Base-by-base conservation (phyloP, 2,329 filamentous ascomycete genomes). In the Exophiala alcalophila region DNA sequence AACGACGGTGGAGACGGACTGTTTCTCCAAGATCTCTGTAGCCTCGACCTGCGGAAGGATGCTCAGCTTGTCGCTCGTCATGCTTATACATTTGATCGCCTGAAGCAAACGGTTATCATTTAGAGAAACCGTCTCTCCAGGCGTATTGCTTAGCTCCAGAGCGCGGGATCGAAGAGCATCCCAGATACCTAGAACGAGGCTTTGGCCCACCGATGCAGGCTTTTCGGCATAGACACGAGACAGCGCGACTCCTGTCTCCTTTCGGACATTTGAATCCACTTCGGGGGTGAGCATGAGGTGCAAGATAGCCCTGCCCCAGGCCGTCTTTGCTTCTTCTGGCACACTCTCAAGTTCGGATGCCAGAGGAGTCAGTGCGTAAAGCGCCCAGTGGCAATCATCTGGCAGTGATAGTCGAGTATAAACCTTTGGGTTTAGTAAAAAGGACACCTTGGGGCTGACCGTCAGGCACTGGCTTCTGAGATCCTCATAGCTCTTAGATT, bases 281-380 rank as follows among this genome's bases (percentile, higher is more conserved):
- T 64, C 70, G 10, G 78, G 67, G 1, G 83, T 80, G 31, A 81
- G 81, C 31, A 91, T 77, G 11, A 86, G 69, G 61, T 85, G 94
- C n/a, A 96, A 81, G 45, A 91, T 78, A 2, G 85, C 82, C 57
- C 94, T 86, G 10, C 86, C 82, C 92, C 91, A 98, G 11, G 82
- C 79, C 39, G 78, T 65, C 48, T 74, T 74, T n/a, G 77, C 69
- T 7, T 76, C 66, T 10, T 69, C 67, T 3, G 69, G 61, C 9
- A 72, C 67, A 19, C 76, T 69, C 9, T 69, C 66, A 3, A 89
- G 62, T 12, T 72, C 69, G 11, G 71, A 61, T 11, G 81, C 75
- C 11, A 84, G 67, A 18, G 81, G 76, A 11, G 76, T 69, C 34
- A 97, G 69, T 20, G 88, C 83, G 52, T 80, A 78, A 28, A 82